Conservation (phyloP, 2,329 filamentous ascomycete species). For the Arachnomyces sp. region DNA sequence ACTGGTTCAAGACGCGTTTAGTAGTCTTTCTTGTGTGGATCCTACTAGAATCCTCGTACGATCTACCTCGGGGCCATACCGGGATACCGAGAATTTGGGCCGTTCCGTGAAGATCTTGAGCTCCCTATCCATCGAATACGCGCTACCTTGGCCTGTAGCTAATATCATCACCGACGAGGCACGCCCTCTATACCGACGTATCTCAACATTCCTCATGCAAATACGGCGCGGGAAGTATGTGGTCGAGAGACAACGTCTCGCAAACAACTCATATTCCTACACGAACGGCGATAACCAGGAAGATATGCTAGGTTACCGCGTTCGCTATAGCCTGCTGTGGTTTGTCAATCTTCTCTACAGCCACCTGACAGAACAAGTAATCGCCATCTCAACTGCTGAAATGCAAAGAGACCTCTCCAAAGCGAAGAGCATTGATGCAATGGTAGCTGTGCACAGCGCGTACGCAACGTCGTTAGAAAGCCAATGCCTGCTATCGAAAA, state of each 20-base stretch:
- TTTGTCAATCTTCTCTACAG: conserved; percentile 66
- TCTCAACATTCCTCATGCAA: conserved; percentile 72
- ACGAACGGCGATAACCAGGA: conserved; percentile 32
- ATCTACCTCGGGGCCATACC: conserved; percentile 33
- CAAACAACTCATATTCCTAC: conserved; percentile 33
- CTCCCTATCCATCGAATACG: conserved; percentile 58
- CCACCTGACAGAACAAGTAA: conserved; percentile 66
- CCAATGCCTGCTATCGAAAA: conserved; percentile 61
- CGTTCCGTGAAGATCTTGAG: conserved; percentile 56
- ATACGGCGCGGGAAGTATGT: conserved; percentile 61
- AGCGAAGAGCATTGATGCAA: conserved; percentile 68
- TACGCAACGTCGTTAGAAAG: conserved; percentile 57
- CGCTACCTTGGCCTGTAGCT: conserved; percentile 54
- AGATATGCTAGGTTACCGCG: conserved; percentile 29
- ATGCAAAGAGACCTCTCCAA: conserved; percentile 51
- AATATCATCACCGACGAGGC: conserved; percentile 65
- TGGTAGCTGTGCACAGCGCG: conserved; percentile 60
- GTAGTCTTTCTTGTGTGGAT: conserved; percentile 45
- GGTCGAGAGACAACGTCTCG: conserved; percentile 47
- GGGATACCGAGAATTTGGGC: conserved; percentile 40
- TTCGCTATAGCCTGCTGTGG: conserved; percentile 66
- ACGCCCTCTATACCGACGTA: conserved; percentile 57
- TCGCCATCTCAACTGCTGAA: conserved; percentile 50
- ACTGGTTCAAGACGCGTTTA: conserved; percentile 64
- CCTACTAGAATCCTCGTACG: conserved; percentile 55